Conservation (phyloP, 2,329 filamentous ascomycete species). For the Myriosclerotinia curreyana region DNA sequence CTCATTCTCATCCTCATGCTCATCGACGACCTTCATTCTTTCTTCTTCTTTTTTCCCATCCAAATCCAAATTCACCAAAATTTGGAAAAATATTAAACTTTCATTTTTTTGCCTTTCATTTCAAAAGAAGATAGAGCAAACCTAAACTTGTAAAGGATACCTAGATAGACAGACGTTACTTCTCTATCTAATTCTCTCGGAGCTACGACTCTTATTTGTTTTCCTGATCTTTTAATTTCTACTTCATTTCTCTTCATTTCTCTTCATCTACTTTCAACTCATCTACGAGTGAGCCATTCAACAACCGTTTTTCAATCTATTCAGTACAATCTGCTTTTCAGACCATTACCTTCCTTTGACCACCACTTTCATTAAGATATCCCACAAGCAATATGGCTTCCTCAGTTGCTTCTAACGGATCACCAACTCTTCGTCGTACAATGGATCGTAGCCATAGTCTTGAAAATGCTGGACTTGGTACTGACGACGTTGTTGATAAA, state of each 20-base stretch:
- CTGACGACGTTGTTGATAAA: conserved; percentile 33
- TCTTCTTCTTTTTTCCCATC: neutral
- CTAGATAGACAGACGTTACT: conserved; percentile 35
- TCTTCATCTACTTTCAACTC: conserved; percentile 31
- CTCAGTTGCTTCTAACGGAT: conserved; percentile 41
- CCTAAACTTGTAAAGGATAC: conserved; percentile 7
- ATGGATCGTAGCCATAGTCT: conserved; percentile 42
- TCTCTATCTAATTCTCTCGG: conserved; percentile 34
- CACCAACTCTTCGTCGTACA: conserved; percentile 43
- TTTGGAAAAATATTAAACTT: neutral
- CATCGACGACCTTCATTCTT: neutral
- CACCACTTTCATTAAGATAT: conserved; percentile 24
- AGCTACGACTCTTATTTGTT: conserved; percentile 39
- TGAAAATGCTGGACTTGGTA: conserved; percentile 36
- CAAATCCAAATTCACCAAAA: neutral
- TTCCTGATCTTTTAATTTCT: conserved; percentile 32
- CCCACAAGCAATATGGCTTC: conserved; percentile 43
- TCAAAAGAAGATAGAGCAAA: conserved; percentile 21
- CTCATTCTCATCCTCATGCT: too few species aligned
- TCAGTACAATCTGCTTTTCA: conserved; percentile 25
- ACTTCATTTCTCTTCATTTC: conserved; percentile 30
- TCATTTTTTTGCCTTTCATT: conserved; percentile 17
- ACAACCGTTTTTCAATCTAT: conserved; percentile 27
- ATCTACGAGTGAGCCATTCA: conserved; percentile 36
- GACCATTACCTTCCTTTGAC: conserved; percentile 14